Evolutionary conservation across 179 eudicot species (phyloP).

Genomic region (Vitellaria paradoxa): DNA sequence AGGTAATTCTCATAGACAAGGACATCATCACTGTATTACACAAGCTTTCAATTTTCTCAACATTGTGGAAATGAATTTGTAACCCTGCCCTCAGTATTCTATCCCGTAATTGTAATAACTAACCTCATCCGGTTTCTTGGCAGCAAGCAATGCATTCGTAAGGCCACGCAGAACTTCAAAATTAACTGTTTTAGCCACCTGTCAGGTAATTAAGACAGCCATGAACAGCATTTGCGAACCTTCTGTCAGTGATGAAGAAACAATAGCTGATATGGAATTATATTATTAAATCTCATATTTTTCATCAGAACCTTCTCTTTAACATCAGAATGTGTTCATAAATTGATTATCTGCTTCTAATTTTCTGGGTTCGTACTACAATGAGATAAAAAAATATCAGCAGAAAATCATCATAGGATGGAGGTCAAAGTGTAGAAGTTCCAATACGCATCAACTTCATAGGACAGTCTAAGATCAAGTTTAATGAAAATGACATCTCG

Average conservation of each 20-base stretch:
- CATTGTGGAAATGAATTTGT: neutral
- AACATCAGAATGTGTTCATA: neutral
- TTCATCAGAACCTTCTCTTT: neutral
- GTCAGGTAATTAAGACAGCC: slow-evolving; percentile 25
- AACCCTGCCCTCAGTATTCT: neutral
- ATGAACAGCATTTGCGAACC: slow-evolving; percentile 5
- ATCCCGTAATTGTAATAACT: slow-evolving; percentile 6
- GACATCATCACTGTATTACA: neutral
- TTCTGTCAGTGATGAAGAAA: neutral
- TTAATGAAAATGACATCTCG: neutral
- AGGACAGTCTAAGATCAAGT: neutral
- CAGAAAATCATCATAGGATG: no score
- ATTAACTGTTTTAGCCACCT: slow-evolving; percentile 58
- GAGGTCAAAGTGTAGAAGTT: neutral
- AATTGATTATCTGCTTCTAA: neutral
- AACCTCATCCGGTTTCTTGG: slow-evolving; percentile 92
- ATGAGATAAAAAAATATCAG: neutral
- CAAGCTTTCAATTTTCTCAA: neutral
- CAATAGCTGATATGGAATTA: neutral
- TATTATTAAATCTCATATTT: neutral
- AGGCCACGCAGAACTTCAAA: slow-evolving; percentile 88
- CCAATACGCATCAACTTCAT: neutral
- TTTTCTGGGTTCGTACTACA: no score
- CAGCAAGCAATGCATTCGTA: slow-evolving; percentile 90
- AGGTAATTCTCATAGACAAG: neutral